Percentiles rank a stretch among this genome's conserved stretches.
phyloP scores from a whole-genome alignment of 2,329 filamentous ascomycete genomes.

The Mycosphaerella sp. region DNA sequence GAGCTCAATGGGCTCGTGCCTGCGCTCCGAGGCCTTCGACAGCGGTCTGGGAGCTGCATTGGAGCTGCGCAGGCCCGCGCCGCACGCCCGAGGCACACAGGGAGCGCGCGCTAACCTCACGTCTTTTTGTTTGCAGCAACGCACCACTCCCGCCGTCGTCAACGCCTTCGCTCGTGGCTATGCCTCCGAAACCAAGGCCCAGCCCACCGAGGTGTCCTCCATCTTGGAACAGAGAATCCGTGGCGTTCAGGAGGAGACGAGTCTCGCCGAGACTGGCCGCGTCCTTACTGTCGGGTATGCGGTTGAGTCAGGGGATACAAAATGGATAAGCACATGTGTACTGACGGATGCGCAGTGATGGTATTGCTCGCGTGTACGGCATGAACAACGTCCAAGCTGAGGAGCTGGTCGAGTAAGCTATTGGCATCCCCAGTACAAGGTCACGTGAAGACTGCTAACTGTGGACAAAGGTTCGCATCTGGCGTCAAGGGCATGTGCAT shows the following conservation, averaged over 20 bases:
- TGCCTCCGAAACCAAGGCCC: constrained; percentile 86
- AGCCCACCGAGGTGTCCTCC: constrained; percentile 96
- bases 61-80: constrained; percentile 34
- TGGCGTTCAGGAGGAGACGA: constrained; percentile 94
- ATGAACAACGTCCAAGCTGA: constrained; percentile 99
- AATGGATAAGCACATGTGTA: not conserved
- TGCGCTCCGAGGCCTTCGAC: constrained; percentile 35
- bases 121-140: constrained; percentile 57
- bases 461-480: constrained; percentile 82
- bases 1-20: constrained; percentile 38
- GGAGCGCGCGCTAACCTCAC: constrained; percentile 45
- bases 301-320: constrained; percentile 6
- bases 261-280: constrained; percentile 96
- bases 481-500: constrained; percentile 99
- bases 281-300: constrained; percentile 98
- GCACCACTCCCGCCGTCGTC: constrained; percentile 74
- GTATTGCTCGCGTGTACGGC: constrained; percentile 99
- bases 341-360: constrained; percentile 63
- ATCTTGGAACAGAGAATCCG: constrained; percentile 99
- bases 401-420: constrained; percentile 90
- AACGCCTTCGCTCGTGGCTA: constrained; percentile 71
- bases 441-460: constrained; percentile 15
- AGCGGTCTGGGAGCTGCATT: constrained; percentile 31
- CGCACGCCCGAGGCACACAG: constrained; percentile 24
- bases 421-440: constrained; percentile 2